Base-by-base conservation (phyloP, 176 grass and related monocot genomes). In the Musa acuminata region DNA sequence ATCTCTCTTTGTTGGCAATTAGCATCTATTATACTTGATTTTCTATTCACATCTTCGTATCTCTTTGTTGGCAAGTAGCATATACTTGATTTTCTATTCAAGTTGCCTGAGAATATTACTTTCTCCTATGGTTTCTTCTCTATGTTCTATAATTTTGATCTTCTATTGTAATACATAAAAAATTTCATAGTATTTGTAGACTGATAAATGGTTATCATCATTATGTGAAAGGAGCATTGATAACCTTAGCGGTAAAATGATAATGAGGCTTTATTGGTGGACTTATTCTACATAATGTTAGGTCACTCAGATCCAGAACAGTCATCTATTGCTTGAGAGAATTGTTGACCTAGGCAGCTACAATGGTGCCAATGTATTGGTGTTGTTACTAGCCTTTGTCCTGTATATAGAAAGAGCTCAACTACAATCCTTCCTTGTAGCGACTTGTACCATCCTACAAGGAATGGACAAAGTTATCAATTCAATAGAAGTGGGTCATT, bases 241-340 rank as follows among this genome's bases (percentile, higher is more conserved):
- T 80, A 62, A 67, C 68, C 68, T 89, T 14, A 87, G 76, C 49
- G 78, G 71, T 55, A 71, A 29, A 29, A 1, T 29, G 2, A 0
- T 29, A 29, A 74, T 51, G 86, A 86, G 60, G 63, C 49, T 21
- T 71, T 77, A 72, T 89, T 91, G 74, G 85, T 86, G 65, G 82
- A 91, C 85, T 79, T 96, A 51, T 91, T 91, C 67, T 77, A 67
- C 79, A 78, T 77, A 68, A 75, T 96, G 89, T 83, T 96, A 75
- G 86, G 75, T 91, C 92, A 96, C 77, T 75, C 89, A 72, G 92
- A 96, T 87, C 92, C 92, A 62, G 92, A n/a, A n/a, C n/a, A n/a
- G n/a, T n/a, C n/a, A n/a, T n/a, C n/a, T n/a, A n/a, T n/a, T n/a
- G n/a, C n/a, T n/a, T n/a, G n/a, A n/a, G n/a, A n/a, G n/a, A n/a